Conservation (phyloP, 179 eudicot genomes). For the Actinidia chinensis region DNA sequence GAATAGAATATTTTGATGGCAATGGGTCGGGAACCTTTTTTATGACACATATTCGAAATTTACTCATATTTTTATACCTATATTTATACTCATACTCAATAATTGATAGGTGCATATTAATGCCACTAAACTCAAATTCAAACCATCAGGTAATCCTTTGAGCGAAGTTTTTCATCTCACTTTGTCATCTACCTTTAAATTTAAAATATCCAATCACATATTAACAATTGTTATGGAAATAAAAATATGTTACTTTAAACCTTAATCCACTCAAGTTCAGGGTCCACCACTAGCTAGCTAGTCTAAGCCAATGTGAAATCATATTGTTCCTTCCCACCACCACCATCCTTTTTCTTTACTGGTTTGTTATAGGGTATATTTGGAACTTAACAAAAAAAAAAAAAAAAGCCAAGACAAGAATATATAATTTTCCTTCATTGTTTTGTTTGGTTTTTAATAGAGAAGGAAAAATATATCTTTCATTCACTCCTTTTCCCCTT, state of each 20-base stretch:
- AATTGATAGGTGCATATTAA: neutral
- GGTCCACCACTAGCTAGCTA: neutral
- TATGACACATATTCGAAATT: too few relatives aligned
- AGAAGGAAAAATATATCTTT: too few relatives aligned
- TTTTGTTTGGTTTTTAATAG: too few relatives aligned
- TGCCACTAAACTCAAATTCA: neutral
- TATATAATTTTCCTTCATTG: too few relatives aligned
- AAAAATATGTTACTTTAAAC: neutral
- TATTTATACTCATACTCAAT: neutral
- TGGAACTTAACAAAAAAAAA: too few relatives aligned
- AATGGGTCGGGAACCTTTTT: too few relatives aligned
- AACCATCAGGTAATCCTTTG: neutral
- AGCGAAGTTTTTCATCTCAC: neutral
- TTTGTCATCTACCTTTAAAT: neutral
- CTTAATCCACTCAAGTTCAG: neutral
- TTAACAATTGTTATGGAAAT: neutral
- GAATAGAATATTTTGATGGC: too few relatives aligned
- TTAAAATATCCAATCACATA: neutral
- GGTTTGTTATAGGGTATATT: too few relatives aligned
- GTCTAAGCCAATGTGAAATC: neutral
- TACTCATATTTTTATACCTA: too few relatives aligned
- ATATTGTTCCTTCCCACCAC: neutral
- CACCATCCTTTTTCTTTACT: neutral
- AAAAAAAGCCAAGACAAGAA: too few relatives aligned
- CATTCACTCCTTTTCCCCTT: too few relatives aligned